Evolutionary conservation across 164 flowering plant genomes (phyloP), one percentile per base, ranked within the genome.

Genomic region (Tetrastigma voinierianum): DNA sequence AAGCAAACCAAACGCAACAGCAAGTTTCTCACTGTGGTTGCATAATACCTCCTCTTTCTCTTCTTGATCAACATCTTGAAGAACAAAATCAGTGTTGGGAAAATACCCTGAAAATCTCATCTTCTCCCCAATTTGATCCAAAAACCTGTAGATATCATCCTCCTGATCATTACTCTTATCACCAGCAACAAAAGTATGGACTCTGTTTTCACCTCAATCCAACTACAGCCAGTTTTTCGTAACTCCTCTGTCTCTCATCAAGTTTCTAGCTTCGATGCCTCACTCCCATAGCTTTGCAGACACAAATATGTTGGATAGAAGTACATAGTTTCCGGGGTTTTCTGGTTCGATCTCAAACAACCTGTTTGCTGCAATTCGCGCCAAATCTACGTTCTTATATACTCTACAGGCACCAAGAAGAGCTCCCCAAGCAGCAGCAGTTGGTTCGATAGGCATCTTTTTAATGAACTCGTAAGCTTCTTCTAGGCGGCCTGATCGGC

Each of bases 1-100:
- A 14, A 84, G 81, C 59, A 87, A 52, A 24, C 84, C 89, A 68
- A 79, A 84, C 54, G 83, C 88, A 43, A 79, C 83, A 18, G 86
- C 88, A 60, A 82, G 77, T 77, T 77, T 84, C 79, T 84, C 88
- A 62, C 90, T 83, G 65, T 84, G 88, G 72, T 74, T 76, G 70
- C 86, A 80, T 47, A 83, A 70, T 21, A 67, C 76, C 59, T 78
- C 82, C 62, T 69, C 83, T 62, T 81, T 79, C 73, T 81, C 87
- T 69, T 87, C 87, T 64, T 74, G 72, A 67, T 80, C 80, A 43
- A 85, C 77, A 80, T 84, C 86, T 71, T 87, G 87, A 44, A 82
- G 72, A 60, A 83, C 87, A 77, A 75, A 83, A 23, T 81, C 84
- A 61, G 81, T 80, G 64, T 80, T 61, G 17, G 90, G 90, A 16